Evolutionary conservation across 2,329 filamentous ascomycete genomes (phyloP).

Genomic region (Neoascochyta sp.): DNA sequence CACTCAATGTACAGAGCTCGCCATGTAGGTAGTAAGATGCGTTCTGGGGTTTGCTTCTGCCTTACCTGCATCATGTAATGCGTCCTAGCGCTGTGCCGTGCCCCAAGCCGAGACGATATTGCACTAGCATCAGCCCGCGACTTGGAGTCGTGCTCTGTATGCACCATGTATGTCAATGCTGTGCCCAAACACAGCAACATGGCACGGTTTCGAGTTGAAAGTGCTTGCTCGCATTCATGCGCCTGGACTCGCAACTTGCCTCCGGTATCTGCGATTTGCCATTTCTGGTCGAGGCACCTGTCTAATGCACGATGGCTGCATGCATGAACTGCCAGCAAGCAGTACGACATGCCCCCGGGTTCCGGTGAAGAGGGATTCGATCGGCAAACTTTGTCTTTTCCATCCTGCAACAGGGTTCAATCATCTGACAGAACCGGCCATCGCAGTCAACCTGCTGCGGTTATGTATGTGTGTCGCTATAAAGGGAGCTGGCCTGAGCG

Average conservation of each 20-base stretch:
- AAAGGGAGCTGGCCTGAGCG: constrained; percentile 3
- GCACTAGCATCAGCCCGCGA: too few species aligned
- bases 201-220: too few species aligned
- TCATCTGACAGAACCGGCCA: constrained; percentile 1
- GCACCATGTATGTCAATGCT: too few species aligned
- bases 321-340: not conserved
- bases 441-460: constrained; percentile 3
- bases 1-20: not conserved
- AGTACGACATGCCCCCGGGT: not conserved
- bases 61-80: not conserved
- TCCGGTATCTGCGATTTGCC: not conserved
- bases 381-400: not conserved
- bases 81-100: not conserved
- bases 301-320: not conserved
- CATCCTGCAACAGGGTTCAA: constrained; percentile 1
- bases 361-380: constrained; percentile 2
- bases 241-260: not conserved
- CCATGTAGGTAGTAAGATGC: not conserved
- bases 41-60: too few species aligned
- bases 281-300: not conserved
- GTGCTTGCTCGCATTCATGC: not conserved
- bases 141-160: not conserved
- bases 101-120: not conserved
- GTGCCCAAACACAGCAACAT: too few species aligned
- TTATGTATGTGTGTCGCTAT: constrained; percentile 1